Base-by-base conservation (phyloP, 2,329 filamentous ascomycete species). In the Beauveria rudraprayagi region DNA sequence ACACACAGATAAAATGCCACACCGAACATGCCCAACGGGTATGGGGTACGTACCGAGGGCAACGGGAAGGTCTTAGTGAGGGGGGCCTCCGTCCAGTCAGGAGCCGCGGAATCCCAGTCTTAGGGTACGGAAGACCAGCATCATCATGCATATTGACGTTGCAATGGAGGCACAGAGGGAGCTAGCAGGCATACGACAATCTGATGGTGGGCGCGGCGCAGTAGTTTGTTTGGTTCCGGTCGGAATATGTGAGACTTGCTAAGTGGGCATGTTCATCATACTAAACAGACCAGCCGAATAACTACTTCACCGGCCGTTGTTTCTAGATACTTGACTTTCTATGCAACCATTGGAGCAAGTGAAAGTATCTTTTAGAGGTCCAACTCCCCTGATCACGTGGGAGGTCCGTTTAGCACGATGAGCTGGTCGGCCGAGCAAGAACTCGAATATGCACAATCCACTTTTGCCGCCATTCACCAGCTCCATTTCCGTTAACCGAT, bases 401-500 rank as follows among this genome's bases (percentile, higher is more conserved):
- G 16, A 16, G 14, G 34, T 37, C 5, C 34, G 5, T 37, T 37
- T 6, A 37, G 34, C 34, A 16, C 34, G 14, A 16, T 6, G 2
- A 37, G 30, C 30, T 30, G 10, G 30, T 30, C 9, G 9, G 30
- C 34, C 34, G 5, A 16, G 11, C 34, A 37, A 16, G 34, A 37
- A 37, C 34, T 37, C 34, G 2, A 37, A 37, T 9, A 44, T 14
- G 10, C 43, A 26, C 26, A 37, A 28, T 60, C 56, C 56, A 53
- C 56, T 60, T 40, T 60, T 46, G 26, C 56, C 24, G 46, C 34
- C 46, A 37, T 11, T 37, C 16, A 14, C 34, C 19, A 14, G 24
- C 46, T 50, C 37, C 56, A 30, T 37, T 58, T 60, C 56, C 56
- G 56, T 53, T 37, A 60, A 41, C 56, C 56, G 56, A 60, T 60